Base-by-base conservation (phyloP, 768 basidiomycete species). In the Amanita muscaria region DNA sequence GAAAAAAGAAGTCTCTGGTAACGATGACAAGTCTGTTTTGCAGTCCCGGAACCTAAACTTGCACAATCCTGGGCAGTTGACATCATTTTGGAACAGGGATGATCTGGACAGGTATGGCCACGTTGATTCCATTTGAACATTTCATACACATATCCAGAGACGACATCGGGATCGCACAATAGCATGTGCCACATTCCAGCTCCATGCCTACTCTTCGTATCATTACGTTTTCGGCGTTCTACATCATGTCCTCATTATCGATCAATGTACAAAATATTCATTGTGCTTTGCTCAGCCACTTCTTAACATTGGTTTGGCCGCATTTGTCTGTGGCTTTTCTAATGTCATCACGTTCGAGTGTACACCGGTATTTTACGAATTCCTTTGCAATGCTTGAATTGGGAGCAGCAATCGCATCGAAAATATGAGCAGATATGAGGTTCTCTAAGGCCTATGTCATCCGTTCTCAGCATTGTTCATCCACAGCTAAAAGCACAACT, bases 341-440 rank as follows among this genome's bases (percentile, higher is more conserved):
- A 29, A 94, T 69, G 16, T 82, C 80, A 11, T 73, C 71, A 46
- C 80, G 70, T 22, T 76, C 75, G 2, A 85, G 67, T 2, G 69
- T 61, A 52, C 79, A 88, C 18, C 83, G 73, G 58, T 90, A 83
- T 50, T 80, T 83, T 31, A 79, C 64, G 54, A 91, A 97, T 51
- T 83, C 83, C 45, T 76, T 79, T 5, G 76, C 69, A 8, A 77
- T 59, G 21, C 62, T 73, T 3, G 68, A 49, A 0, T 79, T 71
- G 12, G 74, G 58, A 1, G 76, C 67, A 2, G 66, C 68, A 3
- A 70, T 64, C 14, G 73, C 60, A 15, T 73, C 58, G 50, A 94
- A 83, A 38, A 88, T 67, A 15, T 64, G 71, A 1, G 70, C 61
- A 1, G 66, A 60, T 11, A 80, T 60, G 30, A 97, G 69, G 12